Conservation (phyloP, 441 rosid species). For the Pelargonium fulgidum region DNA sequence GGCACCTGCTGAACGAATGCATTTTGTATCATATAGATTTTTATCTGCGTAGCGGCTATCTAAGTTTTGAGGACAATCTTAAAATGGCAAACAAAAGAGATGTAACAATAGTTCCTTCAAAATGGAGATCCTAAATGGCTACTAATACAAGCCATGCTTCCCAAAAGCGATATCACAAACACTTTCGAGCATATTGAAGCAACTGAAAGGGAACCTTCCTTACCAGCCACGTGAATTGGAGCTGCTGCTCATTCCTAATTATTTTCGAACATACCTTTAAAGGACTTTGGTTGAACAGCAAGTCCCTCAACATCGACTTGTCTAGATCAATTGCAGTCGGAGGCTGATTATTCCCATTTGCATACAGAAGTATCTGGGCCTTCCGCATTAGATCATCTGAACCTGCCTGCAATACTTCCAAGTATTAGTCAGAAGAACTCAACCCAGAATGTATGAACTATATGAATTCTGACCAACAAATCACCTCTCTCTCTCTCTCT, state of each 20-base stretch:
- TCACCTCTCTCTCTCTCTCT: not conserved
- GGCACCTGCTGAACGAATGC: too few relatives aligned
- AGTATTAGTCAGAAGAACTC: slow-evolving; percentile 16
- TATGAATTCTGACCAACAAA: not conserved
- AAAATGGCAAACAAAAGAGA: too few relatives aligned
- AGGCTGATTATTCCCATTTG: slow-evolving; percentile 64
- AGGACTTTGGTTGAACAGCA: slow-evolving; percentile 75
- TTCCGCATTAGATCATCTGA: slow-evolving; percentile 57
- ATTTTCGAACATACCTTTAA: slow-evolving; percentile 45
- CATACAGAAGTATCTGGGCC: slow-evolving; percentile 66
- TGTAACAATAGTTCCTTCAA: too few relatives aligned
- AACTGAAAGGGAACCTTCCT: too few relatives aligned
- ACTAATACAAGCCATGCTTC: too few relatives aligned
- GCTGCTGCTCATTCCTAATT: not conserved
- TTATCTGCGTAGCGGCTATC: too few relatives aligned
- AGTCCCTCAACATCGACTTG: slow-evolving; percentile 58
- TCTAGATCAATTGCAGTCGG: slow-evolving; percentile 85
- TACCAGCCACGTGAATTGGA: too few relatives aligned
- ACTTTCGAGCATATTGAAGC: too few relatives aligned
- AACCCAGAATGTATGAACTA: not conserved
- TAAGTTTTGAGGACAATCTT: too few relatives aligned
- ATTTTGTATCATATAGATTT: too few relatives aligned
- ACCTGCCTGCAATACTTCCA: slow-evolving; percentile 43
- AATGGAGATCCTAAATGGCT: too few relatives aligned
- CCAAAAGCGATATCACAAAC: too few relatives aligned